phyloP scores from a whole-genome alignment of 1,284 basidiomycete genomes.

The Trametes sp. region DNA sequence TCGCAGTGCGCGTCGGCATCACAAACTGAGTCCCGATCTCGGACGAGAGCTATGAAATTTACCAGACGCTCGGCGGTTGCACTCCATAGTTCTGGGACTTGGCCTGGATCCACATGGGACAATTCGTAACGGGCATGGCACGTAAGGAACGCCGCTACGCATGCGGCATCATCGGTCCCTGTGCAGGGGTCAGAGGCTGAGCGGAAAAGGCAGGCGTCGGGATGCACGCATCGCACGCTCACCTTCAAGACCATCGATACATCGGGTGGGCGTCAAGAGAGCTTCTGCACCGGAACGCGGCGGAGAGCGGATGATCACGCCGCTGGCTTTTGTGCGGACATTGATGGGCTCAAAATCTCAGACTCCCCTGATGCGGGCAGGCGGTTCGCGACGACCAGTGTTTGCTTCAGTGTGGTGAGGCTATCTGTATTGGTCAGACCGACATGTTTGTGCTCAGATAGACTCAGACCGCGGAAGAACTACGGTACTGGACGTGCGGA shows the following conservation, averaged over 20 bases:
- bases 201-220: conserved; percentile 22
- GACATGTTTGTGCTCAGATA: not conserved
- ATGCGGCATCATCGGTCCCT: conserved; percentile 9
- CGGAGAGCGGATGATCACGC: conserved; percentile 22
- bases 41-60: conserved; percentile 11
- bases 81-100: conserved; percentile 6
- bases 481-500: not conserved
- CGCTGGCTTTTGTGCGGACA: conserved; percentile 3
- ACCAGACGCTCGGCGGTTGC: conserved; percentile 11
- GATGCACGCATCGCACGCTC: conserved; percentile 12
- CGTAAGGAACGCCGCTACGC: conserved; percentile 23
- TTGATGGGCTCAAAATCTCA: conserved; percentile 14
- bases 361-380: conserved; percentile 4
- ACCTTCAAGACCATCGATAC: not conserved
- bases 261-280: conserved; percentile 10
- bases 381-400: not conserved
- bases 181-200: conserved; percentile 12
- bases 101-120: conserved; percentile 7
- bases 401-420: not conserved
- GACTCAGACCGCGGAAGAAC: too few relatives aligned
- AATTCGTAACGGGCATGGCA: conserved; percentile 22
- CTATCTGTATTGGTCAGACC: not conserved
- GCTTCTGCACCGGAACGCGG: conserved; percentile 21
- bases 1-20: conserved; percentile 6
- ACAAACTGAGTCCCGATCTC: conserved; percentile 23